phyloP scores from a whole-genome alignment of 1,284 basidiomycete species.

The Pseudozyma hubeiensis region DNA sequence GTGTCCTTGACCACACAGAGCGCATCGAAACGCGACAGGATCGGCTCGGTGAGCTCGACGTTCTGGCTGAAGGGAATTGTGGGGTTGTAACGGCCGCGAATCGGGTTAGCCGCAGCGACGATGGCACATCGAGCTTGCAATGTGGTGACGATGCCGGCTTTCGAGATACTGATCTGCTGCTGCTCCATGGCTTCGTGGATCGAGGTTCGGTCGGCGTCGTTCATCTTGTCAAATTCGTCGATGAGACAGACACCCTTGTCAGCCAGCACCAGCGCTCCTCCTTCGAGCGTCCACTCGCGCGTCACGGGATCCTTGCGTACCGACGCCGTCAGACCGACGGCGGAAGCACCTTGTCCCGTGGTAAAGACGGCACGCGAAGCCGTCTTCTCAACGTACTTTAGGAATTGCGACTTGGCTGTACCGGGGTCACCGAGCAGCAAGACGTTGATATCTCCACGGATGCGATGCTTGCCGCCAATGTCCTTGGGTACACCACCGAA shows the following conservation, averaged over 20 bases:
- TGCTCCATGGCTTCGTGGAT: constrained; percentile 99
- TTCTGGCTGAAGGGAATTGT: constrained; percentile 88
- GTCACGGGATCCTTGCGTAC: constrained; percentile 98
- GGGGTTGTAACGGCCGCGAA: constrained; percentile 75
- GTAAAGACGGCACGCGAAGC: constrained; percentile 96
- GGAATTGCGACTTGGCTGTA: constrained; percentile 98
- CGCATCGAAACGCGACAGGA: constrained; percentile 98
- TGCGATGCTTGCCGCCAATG: constrained; percentile 93
- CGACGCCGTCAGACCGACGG: constrained; percentile 97
- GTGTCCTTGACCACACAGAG: constrained; percentile 98
- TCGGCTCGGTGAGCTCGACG: constrained; percentile 97
- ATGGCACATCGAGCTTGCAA: constrained; percentile 97
- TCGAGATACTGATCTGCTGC: constrained; percentile 99
- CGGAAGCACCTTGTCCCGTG: constrained; percentile 96
- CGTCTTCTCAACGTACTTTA: constrained; percentile 99
- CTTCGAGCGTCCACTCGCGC: constrained; percentile 97
- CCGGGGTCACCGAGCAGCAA: constrained; percentile 96
- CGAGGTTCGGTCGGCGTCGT: constrained; percentile 86
- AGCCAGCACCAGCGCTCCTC: constrained; percentile 94
- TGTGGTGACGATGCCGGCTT: constrained; percentile 96
- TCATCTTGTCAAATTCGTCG: constrained; percentile 99
- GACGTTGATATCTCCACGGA: constrained; percentile 97
- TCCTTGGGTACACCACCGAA: constrained; percentile 95
- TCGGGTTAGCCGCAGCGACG: constrained; percentile 96
- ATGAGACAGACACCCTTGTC: constrained; percentile 99